Evolutionary conservation across 75 land plant species (phyloP).

Genomic region (Ceratopteris richardii): DNA sequence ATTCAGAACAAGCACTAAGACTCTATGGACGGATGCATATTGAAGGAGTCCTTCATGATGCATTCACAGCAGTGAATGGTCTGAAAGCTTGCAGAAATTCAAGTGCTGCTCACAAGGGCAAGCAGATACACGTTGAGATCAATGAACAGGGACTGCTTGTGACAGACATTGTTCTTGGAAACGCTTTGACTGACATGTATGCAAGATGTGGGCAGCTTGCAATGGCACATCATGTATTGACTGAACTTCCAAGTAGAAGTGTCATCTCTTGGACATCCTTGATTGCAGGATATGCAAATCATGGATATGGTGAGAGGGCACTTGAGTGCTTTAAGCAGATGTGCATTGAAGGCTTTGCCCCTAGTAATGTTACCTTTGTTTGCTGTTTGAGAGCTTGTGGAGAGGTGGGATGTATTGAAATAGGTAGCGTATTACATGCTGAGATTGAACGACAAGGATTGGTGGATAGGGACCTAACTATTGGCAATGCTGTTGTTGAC

Average conservation of each 20-base stretch:
- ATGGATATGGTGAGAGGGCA: neutral
- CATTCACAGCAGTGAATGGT: slow-evolving; percentile 14
- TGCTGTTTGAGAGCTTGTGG: neutral
- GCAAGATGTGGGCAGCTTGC: slow-evolving; percentile 29
- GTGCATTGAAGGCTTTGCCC: neutral
- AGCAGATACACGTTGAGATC: slow-evolving; percentile 12
- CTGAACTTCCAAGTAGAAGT: neutral
- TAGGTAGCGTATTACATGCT: neutral
- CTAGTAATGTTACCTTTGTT: neutral
- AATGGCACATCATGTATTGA: slow-evolving; percentile 30
- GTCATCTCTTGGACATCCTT: slow-evolving; percentile 39
- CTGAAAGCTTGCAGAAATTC: slow-evolving; percentile 11
- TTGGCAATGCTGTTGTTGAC: slow-evolving; percentile 28
- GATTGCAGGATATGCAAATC: slow-evolving; percentile 36
- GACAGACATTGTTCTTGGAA: slow-evolving; percentile 5
- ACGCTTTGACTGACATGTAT: slow-evolving; percentile 37
- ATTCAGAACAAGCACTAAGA: slow-evolving; percentile 14
- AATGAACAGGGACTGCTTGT: slow-evolving; percentile 4
- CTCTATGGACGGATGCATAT: slow-evolving; percentile 24
- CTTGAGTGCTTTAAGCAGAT: slow-evolving; percentile 1
- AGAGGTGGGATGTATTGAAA: neutral
- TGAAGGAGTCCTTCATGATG: slow-evolving; percentile 24
- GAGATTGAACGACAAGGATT: slow-evolving; percentile 1
- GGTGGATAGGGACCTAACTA: slow-evolving; percentile 20
- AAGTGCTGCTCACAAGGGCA: slow-evolving; percentile 8